A percentile compares a stretch with the other conserved stretches of the same genome.
Conservation (phyloP, 352 stramenopile species). For the Albugo laibachii region DNA sequence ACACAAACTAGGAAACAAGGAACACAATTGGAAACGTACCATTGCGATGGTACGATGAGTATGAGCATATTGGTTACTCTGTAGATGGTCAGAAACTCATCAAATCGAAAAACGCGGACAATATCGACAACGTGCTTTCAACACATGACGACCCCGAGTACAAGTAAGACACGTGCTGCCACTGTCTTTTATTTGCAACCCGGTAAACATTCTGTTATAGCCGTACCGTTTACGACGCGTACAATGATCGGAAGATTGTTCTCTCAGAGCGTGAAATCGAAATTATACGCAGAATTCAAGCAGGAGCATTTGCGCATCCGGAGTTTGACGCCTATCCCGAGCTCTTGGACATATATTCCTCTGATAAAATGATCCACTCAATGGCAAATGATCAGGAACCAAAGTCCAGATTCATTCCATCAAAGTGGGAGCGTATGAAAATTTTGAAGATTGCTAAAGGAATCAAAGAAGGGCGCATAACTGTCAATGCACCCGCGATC, state of each 20-base stretch:
- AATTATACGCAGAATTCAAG: slow-evolving; percentile 94
- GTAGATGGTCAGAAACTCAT: slow-evolving; percentile 92
- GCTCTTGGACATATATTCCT: slow-evolving; percentile 79
- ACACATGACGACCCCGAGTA: slow-evolving; percentile 86
- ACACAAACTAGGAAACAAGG: slow-evolving; percentile 40
- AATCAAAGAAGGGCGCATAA: slow-evolving; percentile 92
- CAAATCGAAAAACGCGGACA: slow-evolving; percentile 77
- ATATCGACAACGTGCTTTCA: slow-evolving; percentile 77
- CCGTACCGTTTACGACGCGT: slow-evolving; percentile 95
- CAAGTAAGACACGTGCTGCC: slow-evolving; percentile 24
- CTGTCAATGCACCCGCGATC: slow-evolving; percentile 42
- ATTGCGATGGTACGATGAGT: slow-evolving; percentile 99
- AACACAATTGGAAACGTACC: slow-evolving; percentile 98
- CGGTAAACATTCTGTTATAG: slow-evolving; percentile 12
- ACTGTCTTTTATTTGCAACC: not conserved
- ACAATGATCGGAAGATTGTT: slow-evolving; percentile 96
- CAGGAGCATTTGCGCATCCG: slow-evolving; percentile 77
- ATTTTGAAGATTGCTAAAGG: slow-evolving; percentile 93
- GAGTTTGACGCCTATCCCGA: slow-evolving; percentile 85
- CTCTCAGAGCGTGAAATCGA: slow-evolving; percentile 94
- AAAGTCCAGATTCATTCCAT: slow-evolving; percentile 90
- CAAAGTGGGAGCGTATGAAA: slow-evolving; percentile 96
- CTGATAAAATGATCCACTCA: slow-evolving; percentile 75
- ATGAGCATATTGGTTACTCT: slow-evolving; percentile 99
- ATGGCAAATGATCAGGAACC: slow-evolving; percentile 76